These are phyloP conservation scores for Teratosphaeria destructans DNA, from an alignment of 2,329 filamentous ascomycete genomes.

Conservation along the genomic window DNA sequence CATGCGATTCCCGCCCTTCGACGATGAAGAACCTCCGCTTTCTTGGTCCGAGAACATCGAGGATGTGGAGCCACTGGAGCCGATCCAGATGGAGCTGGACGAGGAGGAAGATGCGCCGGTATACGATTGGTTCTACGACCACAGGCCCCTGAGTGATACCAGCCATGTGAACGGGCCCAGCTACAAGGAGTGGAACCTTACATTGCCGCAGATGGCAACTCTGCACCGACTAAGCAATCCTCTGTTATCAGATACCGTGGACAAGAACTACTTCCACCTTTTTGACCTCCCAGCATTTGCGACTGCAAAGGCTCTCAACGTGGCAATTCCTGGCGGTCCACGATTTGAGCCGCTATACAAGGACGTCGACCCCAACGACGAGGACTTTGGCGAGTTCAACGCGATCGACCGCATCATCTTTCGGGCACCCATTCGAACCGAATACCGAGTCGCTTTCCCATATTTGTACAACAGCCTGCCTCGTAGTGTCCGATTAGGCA, in stretches of 20 bases:
- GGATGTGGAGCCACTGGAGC: conserved; percentile 92
- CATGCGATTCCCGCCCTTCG: conserved; percentile 97
- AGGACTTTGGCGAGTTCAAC: conserved; percentile 99
- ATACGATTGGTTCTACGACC: conserved; percentile 96
- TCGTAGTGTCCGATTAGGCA: conserved; percentile 82
- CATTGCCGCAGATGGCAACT: conserved; percentile 89
- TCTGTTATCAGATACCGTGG: conserved; percentile 79
- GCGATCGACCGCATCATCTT: conserved; percentile 99
- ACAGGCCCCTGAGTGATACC: conserved; percentile 80
- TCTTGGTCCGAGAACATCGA: conserved; percentile 99
- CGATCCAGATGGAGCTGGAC: conserved; percentile 96
- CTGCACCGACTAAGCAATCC: conserved; percentile 86
- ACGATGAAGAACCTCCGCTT: conserved; percentile 93
- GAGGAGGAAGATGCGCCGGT: conserved; percentile 86
- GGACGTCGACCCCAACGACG: conserved; percentile 95
- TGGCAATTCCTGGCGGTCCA: conserved; percentile 93
- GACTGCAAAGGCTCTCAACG: conserved; percentile 92
- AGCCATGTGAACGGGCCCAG: conserved; percentile 91
- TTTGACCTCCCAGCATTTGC: conserved; percentile 93
- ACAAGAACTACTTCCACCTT: conserved; percentile 96
- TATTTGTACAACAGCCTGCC: conserved; percentile 95
- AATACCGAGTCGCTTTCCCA: conserved; percentile 89
- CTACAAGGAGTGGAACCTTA: conserved; percentile 92
- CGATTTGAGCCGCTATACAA: conserved; percentile 97
- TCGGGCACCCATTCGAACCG: conserved; percentile 84